phyloP scores from a whole-genome alignment of 257 asterid species.

The Buddleja alternifolia region DNA sequence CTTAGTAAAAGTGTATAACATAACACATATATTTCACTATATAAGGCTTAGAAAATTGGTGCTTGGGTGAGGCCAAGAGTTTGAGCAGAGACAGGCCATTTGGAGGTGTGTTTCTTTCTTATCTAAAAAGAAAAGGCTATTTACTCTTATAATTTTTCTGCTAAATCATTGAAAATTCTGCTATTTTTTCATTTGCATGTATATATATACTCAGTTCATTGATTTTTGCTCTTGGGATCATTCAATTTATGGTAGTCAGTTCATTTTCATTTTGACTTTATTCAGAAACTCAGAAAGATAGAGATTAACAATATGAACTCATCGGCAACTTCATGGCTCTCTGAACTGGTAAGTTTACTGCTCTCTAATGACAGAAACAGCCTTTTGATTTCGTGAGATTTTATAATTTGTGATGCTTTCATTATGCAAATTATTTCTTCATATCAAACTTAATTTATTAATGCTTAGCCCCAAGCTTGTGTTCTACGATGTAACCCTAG shows the following conservation, averaged over 20 bases:
- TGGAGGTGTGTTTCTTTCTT: not conserved
- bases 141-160: not conserved
- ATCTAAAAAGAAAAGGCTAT: not conserved
- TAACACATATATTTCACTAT: not conserved
- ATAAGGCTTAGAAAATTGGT: not conserved
- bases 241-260: not conserved
- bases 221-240: not conserved
- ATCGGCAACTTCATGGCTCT: conserved; percentile 25
- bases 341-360: conserved; percentile 22
- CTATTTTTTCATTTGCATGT: not conserved
- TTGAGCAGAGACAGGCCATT: not conserved
- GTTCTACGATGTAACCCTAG: not conserved
- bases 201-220: not conserved
- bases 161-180: not conserved
- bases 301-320: conserved; percentile 5
- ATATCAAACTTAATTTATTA: not conserved
- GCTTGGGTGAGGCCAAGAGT: not conserved
- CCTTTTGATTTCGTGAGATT: not conserved
- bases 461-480: not conserved
- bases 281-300: not conserved
- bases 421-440: too few relatives aligned
- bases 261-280: not conserved
- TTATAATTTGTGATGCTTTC: too few relatives aligned
- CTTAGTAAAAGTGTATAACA: too few relatives aligned
- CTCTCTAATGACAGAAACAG: not conserved